Percentiles rank a stretch among this genome's conserved stretches.
Evolutionary conservation across 345 rosid genomes (phyloP).

Genomic region (Lumnitzera racemosa): DNA sequence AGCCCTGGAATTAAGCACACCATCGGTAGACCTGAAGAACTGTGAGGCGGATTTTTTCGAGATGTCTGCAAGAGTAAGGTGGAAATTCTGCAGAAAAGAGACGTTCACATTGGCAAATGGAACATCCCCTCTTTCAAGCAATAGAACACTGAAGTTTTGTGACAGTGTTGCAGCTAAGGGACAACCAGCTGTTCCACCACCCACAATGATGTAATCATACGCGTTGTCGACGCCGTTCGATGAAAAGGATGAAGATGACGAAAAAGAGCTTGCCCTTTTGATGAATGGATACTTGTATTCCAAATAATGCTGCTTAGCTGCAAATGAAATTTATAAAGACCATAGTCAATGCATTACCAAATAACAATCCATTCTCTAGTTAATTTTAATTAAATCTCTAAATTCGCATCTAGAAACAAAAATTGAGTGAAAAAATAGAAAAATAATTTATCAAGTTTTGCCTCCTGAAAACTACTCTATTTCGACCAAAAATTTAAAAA

Average conservation of each 20-base stretch:
- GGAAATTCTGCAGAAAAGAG: constrained; percentile 73
- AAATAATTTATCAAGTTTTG: too few relatives aligned
- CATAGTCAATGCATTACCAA: background rate
- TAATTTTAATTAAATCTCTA: too few relatives aligned
- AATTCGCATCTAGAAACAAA: too few relatives aligned
- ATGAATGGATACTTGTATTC: constrained; percentile 62
- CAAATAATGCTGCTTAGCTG: constrained; percentile 19
- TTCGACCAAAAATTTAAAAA: too few relatives aligned
- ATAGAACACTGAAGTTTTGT: constrained; percentile 61
- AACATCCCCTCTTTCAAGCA: constrained; percentile 93
- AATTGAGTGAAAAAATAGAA: too few relatives aligned
- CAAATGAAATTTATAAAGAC: constrained; percentile 7
- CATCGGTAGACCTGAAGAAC: constrained; percentile 76
- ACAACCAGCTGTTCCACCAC: constrained; percentile 98
- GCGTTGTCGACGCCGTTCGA: constrained; percentile 28
- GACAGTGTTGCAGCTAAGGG: constrained; percentile 92
- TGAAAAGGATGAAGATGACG: constrained; percentile 48
- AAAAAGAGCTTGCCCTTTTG: constrained; percentile 69
- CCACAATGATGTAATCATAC: constrained; percentile 81
- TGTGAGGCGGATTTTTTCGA: constrained; percentile 86
- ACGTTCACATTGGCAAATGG: constrained; percentile 88
- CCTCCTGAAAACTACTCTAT: too few relatives aligned
- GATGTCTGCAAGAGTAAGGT: constrained; percentile 65
- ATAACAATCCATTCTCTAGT: background rate
- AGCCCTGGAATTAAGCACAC: constrained; percentile 81